Base-by-base conservation (phyloP, 306 rosid species). In the Casuarina equisetifolia region DNA sequence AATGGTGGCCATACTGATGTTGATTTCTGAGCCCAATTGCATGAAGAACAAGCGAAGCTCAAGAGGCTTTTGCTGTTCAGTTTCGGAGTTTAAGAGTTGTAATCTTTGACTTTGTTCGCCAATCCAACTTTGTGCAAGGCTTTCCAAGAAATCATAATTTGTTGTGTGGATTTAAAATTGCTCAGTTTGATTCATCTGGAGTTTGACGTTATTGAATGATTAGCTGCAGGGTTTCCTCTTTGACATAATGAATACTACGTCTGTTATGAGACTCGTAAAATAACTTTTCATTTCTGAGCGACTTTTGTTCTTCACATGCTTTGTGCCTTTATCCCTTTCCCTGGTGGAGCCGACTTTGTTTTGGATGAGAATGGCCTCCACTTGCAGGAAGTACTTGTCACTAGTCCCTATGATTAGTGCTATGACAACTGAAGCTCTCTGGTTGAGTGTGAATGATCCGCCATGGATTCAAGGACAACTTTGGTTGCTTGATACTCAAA, bases 401-500 rank as follows among this genome's bases (percentile, higher is more conserved):
- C 80, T 80, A 86, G 75, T 79, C 97, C 98, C 25, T 16, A 74
- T 82, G 98, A 89, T 72, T 92, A 97, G 98, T 83, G 95, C 93
- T 97, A 90, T 88, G 48, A 71, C 54, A 87, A 97, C 91, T 44
- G 97, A 94, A 86, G 84, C 62, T 67, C 88, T 89, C 17, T 92
- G 97, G 97, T 82, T 88, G 81, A 70, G 32, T 4, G 55, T 78
- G 42, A 35, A 78, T 68, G 95, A 94, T 83, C 97, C 98, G 76
- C 92, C 96, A 25, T 95, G 97, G 97, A 81, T 95, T 82, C 77
- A 76, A 83, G 87, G 76, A 78, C 97, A 95, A 73, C 94, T 92
- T 20, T 64, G 87, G 58, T 73, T 85, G 61, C 90, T 89, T 25
- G 94, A 93, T 81, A 74, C 79, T 44, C 74, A 72, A 78, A 66